Conservation (phyloP, 139 green algal genomes). For the Chlorella sp. region DNA sequence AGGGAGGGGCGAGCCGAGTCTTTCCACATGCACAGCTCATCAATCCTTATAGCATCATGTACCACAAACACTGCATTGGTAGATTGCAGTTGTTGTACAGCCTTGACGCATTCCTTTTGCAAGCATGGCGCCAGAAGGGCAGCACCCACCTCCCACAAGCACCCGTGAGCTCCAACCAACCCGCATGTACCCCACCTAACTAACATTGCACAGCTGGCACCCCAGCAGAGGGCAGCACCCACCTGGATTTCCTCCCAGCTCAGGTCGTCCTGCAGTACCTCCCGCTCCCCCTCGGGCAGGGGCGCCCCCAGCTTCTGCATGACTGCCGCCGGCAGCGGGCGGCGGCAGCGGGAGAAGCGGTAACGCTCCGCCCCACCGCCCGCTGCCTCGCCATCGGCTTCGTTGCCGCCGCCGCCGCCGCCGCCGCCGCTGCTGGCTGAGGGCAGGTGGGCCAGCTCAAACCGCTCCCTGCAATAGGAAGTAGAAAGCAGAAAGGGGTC, state of each 20-base stretch:
- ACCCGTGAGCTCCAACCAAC: too few species aligned
- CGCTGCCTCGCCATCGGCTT: constrained; percentile 16
- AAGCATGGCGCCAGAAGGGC: neutral
- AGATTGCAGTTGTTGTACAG: too few species aligned
- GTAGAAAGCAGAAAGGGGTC: too few species aligned
- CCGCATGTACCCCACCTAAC: too few species aligned
- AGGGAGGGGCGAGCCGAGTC: too few species aligned
- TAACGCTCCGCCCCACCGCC: constrained; percentile 61
- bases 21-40: too few species aligned
- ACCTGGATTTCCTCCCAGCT: constrained; percentile 85
- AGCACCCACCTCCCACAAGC: too few species aligned
- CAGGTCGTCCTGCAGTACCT: constrained; percentile 66
- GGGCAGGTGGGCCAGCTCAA: constrained; percentile 60
- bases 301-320: constrained; percentile 72
- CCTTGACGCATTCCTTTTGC: neutral
- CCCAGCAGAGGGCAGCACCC: neutral
- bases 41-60: too few species aligned
- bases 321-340: constrained; percentile 52
- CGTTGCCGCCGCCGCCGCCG: neutral
- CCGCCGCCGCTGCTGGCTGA: neutral
- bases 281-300: constrained; percentile 61
- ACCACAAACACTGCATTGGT: too few species aligned
- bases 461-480: constrained; percentile 50
- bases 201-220: neutral
- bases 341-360: constrained; percentile 63